phyloP scores from a whole-genome alignment of 495 filamentous ascomycete species.

The Trichoderma reesei region DNA sequence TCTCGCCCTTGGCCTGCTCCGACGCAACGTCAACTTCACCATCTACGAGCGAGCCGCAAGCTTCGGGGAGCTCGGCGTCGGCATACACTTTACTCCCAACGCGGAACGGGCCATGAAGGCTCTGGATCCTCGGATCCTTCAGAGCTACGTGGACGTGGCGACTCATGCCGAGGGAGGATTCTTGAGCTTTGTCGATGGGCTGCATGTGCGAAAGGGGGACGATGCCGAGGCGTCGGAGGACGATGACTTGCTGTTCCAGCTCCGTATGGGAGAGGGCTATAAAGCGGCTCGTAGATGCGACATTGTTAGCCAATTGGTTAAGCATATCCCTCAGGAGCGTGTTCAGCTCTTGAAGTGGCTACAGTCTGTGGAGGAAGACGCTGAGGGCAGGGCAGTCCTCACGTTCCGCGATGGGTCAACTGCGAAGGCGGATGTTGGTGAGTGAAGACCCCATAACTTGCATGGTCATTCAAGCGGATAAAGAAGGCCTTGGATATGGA shows the following conservation, averaged over 20 bases:
- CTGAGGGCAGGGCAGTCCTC: not conserved
- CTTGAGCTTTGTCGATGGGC: not conserved
- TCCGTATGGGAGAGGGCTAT: not conserved
- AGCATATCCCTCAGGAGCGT: not conserved
- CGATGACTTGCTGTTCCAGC: too few relatives aligned
- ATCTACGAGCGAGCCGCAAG: slow-evolving; percentile 36
- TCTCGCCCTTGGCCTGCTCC: not conserved
- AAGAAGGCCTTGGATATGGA: not conserved
- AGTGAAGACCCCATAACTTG: not conserved
- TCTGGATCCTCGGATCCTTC: not conserved
- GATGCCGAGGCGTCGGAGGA: too few relatives aligned
- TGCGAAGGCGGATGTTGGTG: not conserved
- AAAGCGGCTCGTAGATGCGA: not conserved
- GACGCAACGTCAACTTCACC: slow-evolving; percentile 21
- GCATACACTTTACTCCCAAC: not conserved
- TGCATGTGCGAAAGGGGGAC: not conserved
- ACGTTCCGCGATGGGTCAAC: not conserved
- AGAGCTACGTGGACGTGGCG: not conserved
- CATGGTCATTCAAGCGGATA: not conserved
- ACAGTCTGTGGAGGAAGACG: not conserved
- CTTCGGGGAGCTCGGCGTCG: slow-evolving; percentile 38
- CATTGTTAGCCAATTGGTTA: not conserved
- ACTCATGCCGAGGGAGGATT: not conserved
- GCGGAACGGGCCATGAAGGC: not conserved
- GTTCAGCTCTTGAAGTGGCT: not conserved